Evolutionary conservation across 129 eudicot species (phyloP), one percentile per base, ranked within the genome.

Genomic region (Saussurea involucrata): DNA sequence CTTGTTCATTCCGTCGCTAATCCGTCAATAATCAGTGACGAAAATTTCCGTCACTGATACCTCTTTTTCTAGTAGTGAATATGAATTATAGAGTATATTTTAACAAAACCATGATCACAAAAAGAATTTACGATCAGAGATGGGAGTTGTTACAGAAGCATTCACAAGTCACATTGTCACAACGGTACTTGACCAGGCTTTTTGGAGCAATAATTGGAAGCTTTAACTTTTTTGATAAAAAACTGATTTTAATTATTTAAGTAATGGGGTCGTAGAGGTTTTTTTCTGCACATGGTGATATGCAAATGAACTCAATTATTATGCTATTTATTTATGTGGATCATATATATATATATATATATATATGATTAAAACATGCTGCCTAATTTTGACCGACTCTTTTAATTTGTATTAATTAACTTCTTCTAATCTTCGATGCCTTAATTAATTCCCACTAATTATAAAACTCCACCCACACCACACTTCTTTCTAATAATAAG

Each of bases 151-250:
- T 49, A 49, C 29, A 72, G 27, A 72, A 32, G 20, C 3, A 27
- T 18, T 18, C 32, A 18, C n/a, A n/a, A n/a, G n/a, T n/a, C n/a
- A n/a, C n/a, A n/a, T n/a, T n/a, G n/a, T n/a, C n/a, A n/a, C 21
- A 73, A 63, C 34, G 31, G 11, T n/a, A n/a, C n/a, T 33, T 74
- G 67, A 74, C 70, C 78, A 34, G 17, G 31, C 25, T 11, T 34
- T 63, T 34, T 17, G 60, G 70, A 75, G 40, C 71, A 75, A 75
- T 75, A 63, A 75, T 74, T 75, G 78, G 18, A n/a, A 64, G 28
- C 70, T 75, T 74, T 74, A 58, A 33, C 69, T 74, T 74, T 60
- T 31, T 15, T 34, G 34, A 57, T 58, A 34, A 8, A 4, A 72
- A 72, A 72, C 67, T 31, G 4, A 31, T 57, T 57, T 73, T n/a